Evolutionary conservation across 495 filamentous ascomycete genomes (phyloP), one percentile per base, ranked within the genome.

Genomic region (Oleoguttula mirabilis): DNA sequence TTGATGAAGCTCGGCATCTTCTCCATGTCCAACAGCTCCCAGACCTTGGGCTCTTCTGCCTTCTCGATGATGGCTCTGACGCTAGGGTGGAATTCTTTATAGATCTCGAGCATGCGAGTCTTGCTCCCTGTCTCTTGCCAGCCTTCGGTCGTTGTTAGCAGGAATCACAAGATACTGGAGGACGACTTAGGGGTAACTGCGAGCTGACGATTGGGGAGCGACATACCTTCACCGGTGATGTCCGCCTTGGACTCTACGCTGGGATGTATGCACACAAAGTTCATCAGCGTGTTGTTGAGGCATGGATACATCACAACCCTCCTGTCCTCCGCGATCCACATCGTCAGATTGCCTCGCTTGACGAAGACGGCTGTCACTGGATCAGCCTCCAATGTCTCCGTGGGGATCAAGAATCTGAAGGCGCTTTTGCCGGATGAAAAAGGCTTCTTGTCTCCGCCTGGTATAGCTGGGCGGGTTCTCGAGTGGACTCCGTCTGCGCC

Each of bases 201-300:
- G n/a, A n/a, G n/a, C n/a, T n/a, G n/a, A n/a, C n/a, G n/a, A n/a
- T n/a, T n/a, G n/a, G 22, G 10, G 11, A 17, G 38, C n/a, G n/a
- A n/a, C 40, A 16, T 38, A 32, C 30, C 36, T 21, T 37, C 45
- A 15, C 31, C 24, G 6, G 31, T 23, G n/a, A 37, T 30, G n/a
- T 50, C 31, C 2, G 34, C 21, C 41, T 1, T 61, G 43, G 64
- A 65, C 48, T 67, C 49, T 0, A 39, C 39, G 21, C 71, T 71
- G 0, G 75, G 72, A 51, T 79, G 71, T 21, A 78, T 69, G 30
- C 68, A 71, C 10, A 77, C 73, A 41, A 78, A 72, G 47, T 81
- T 79, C 23, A 81, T 56, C 8, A 71, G 20, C 33, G 67, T 58
- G 41, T 72, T 73, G 39, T 73, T 62, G 0, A 64, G 57, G 39